Evolutionary conservation across 2,329 filamentous ascomycete species (phyloP).

Genomic region (Apiospora arundinis): DNA sequence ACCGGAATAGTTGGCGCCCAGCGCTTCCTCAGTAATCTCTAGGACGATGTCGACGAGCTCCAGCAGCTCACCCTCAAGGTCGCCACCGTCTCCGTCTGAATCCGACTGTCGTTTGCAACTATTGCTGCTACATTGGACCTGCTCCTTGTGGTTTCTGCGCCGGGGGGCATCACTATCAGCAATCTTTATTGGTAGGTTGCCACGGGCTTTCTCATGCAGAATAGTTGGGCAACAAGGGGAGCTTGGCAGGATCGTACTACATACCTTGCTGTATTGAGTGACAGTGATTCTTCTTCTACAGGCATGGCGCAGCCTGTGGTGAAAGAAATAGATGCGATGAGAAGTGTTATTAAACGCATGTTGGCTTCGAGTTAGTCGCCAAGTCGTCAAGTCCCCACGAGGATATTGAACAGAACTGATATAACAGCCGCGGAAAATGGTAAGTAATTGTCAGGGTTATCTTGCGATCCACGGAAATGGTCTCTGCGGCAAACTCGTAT

Average conservation of each 20-base stretch:
- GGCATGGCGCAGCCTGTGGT: not conserved
- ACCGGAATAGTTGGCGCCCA: not conserved
- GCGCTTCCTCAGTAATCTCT: not conserved
- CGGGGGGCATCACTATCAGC: not conserved
- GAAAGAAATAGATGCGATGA: not conserved
- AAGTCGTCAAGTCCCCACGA: not conserved
- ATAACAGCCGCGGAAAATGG: not conserved
- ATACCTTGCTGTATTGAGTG: not conserved
- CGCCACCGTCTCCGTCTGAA: not conserved
- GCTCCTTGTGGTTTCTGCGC: not conserved
- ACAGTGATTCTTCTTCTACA: not conserved
- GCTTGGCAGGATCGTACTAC: not conserved
- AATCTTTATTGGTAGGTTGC: too few species aligned
- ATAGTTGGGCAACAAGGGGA: not conserved
- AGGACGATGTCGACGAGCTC: constrained; percentile 10
- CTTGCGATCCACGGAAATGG: too few species aligned
- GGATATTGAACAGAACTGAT: not conserved
- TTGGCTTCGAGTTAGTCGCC: not conserved
- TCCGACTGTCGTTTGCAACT: constrained; percentile 3
- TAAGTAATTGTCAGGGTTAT: not conserved
- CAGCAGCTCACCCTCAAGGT: not conserved
- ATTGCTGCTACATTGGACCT: not conserved
- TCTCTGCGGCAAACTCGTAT: not conserved
- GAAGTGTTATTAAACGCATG: not conserved
- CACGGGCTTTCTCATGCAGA: not conserved